Base-by-base conservation (phyloP, 1,284 basidiomycete species). In the Naganishia sp. region DNA sequence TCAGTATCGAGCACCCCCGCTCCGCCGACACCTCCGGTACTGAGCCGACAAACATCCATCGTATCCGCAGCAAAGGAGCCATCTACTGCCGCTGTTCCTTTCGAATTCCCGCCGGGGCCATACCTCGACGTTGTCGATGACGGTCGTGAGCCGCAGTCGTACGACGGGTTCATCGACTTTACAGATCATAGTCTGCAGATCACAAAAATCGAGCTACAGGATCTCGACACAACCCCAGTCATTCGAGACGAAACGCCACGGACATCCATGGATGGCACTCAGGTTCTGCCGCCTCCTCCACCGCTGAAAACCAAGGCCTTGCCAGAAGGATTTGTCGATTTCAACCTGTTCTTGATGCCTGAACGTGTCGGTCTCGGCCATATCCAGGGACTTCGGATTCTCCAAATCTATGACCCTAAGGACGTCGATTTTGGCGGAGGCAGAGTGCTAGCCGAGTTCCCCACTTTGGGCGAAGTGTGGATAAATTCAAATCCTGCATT, bases 391-490 rank as follows among this genome's bases (percentile, higher is more conserved):
- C 43, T 68, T 18, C 55, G 67, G 17, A 52, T 68, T 9, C 31
- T 68, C 21, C 46, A 63, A 18, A n/a, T 60, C 28, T 53, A 65
- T 42, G 51, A 67, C 25, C 45, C 46, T 17, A 43, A 64, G 10
- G 49, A 69, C 43, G 60, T 63, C 42, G 47, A 41, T 3, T 65
- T 67, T 17, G 56, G 53, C 42, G 49, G 63, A 17, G 70, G 70
- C 5, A 68, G 66, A 58, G 62, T 67, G 11, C 50, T 69, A n/a
- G 67, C 52, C 9, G 67, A 63, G 17, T 68, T 62, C 65, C 66
- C 58, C 23, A 57, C 52, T 18, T 47, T 61, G 43, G 60, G 57
- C 23, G 57, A 61, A 28, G 65, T 67, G 35, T 65, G 65, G 62
- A 56, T 65, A 53, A 35, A 61, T 6, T 39, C 10, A 28, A n/a